phyloP scores from a whole-genome alignment of 345 rosid species.

The Cardamine chenopodiifolia region DNA sequence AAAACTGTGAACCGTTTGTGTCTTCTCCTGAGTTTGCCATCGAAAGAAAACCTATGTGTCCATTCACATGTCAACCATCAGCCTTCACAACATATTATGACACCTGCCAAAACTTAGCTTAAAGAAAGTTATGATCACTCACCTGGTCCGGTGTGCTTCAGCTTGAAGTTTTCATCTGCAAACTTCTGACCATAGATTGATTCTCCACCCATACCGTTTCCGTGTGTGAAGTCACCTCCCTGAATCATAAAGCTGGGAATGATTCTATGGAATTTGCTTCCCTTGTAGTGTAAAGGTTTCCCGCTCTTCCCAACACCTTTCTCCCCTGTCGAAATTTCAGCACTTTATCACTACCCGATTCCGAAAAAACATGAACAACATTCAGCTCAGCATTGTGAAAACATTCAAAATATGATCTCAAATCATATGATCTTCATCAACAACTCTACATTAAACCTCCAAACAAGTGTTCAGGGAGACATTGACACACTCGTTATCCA shows the following conservation, averaged over 20 bases:
- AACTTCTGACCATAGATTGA: constrained; percentile 96
- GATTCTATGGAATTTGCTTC: constrained; percentile 84
- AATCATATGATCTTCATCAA: not conserved
- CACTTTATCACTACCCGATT: not conserved
- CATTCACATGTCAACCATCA: constrained; percentile 12
- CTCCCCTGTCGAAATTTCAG: constrained; percentile 57
- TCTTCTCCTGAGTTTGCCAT: constrained; percentile 96
- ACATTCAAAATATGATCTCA: not conserved
- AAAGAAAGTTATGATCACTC: not conserved
- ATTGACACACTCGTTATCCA: not conserved
- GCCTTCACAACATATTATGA: not conserved
- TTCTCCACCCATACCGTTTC: constrained; percentile 96
- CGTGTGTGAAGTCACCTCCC: constrained; percentile 96
- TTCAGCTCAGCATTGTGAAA: not conserved
- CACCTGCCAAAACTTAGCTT: not conserved
- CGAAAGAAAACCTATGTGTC: constrained; percentile 63
- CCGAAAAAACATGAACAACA: not conserved
- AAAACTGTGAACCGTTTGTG: constrained; percentile 96
- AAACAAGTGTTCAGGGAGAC: constrained; percentile 5
- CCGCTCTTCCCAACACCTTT: constrained; percentile 90
- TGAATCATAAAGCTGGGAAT: constrained; percentile 97
- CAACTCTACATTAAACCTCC: not conserved
- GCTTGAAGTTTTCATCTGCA: constrained; percentile 90
- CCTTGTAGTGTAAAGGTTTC: constrained; percentile 85
- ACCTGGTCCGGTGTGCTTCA: constrained; percentile 98